Evolutionary conservation across 208 protist species (phyloP).

Genomic region (Strigomonas culicis): DNA sequence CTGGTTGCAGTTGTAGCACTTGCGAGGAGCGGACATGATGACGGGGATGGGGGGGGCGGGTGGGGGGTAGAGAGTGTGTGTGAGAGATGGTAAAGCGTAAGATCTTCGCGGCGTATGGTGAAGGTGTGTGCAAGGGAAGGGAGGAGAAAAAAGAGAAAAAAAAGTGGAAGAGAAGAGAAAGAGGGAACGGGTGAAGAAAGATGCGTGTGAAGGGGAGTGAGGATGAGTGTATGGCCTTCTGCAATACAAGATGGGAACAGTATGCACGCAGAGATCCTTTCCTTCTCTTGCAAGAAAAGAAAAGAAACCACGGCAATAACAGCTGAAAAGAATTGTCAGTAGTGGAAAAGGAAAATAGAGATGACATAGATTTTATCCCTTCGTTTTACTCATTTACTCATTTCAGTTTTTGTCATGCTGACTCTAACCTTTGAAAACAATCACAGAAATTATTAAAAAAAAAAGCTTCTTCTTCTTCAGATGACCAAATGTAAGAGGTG

Average conservation of each 20-base stretch:
- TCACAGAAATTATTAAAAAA: too few relatives aligned
- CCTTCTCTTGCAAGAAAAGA: neutral
- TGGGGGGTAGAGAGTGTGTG: too few relatives aligned
- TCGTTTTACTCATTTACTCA: neutral
- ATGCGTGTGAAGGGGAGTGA: neutral
- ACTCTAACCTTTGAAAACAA: too few relatives aligned
- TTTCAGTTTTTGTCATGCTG: neutral
- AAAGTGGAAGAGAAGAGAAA: neutral
- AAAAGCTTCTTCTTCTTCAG: too few relatives aligned
- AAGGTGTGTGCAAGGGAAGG: constrained; percentile 11
- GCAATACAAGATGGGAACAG: neutral
- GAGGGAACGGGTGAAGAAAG: constrained; percentile 6
- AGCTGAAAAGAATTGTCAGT: neutral
- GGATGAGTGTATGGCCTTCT: neutral
- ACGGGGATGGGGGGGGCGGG: too few relatives aligned
- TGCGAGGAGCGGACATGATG: constrained; percentile 34
- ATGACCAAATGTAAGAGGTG: too few relatives aligned
- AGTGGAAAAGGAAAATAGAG: neutral
- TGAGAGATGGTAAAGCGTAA: too few relatives aligned
- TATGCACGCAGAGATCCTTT: neutral
- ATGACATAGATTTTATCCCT: neutral
- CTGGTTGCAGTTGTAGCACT: constrained; percentile 62
- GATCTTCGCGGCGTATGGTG: too few relatives aligned
- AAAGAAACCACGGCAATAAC: neutral
- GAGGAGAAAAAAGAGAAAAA: constrained; percentile 4